A percentile compares a stretch with the other conserved stretches of the same genome.
These are phyloP conservation scores for Solanum piurae DNA, from an alignment of 257 asterid species.

Conservation along the genomic window DNA sequence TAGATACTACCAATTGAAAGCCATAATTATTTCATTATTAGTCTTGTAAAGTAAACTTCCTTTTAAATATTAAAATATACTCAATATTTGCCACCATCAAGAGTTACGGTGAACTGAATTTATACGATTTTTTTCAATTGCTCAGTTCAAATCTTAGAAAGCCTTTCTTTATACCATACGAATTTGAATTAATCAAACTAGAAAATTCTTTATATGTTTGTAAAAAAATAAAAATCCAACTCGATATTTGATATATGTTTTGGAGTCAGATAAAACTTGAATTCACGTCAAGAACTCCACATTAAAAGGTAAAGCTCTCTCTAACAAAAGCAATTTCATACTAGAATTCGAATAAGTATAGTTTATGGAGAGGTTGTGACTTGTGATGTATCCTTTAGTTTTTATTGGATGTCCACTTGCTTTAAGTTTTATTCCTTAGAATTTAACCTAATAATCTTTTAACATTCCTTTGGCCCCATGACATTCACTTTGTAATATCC, in stretches of 20 bases:
- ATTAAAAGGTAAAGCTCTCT: not conserved
- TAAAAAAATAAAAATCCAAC: not conserved
- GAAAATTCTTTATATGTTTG: not conserved
- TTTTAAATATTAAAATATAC: not conserved
- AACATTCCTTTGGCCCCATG: not conserved
- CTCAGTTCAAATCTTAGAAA: not conserved
- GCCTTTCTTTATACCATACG: fast-evolving
- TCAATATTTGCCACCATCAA: not conserved
- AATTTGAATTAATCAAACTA: not conserved
- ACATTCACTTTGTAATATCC: not conserved
- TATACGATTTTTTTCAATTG: not conserved
- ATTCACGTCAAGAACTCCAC: not conserved
- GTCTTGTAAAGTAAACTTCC: not conserved
- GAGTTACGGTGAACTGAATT: not conserved
- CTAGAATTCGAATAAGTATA: fast-evolving
- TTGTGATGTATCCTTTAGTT: not conserved
- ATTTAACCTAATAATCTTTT: not conserved
- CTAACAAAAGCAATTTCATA: not conserved
- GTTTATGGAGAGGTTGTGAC: too few relatives aligned
- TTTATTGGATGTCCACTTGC: not conserved
- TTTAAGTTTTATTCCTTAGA: not conserved
- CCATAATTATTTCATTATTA: not conserved
- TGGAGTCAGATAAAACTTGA: fast-evolving
- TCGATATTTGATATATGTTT: fast-evolving
- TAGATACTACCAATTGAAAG: not conserved